phyloP scores from a whole-genome alignment of 495 filamentous ascomycete species.

The Hypoxylon fuscum region DNA sequence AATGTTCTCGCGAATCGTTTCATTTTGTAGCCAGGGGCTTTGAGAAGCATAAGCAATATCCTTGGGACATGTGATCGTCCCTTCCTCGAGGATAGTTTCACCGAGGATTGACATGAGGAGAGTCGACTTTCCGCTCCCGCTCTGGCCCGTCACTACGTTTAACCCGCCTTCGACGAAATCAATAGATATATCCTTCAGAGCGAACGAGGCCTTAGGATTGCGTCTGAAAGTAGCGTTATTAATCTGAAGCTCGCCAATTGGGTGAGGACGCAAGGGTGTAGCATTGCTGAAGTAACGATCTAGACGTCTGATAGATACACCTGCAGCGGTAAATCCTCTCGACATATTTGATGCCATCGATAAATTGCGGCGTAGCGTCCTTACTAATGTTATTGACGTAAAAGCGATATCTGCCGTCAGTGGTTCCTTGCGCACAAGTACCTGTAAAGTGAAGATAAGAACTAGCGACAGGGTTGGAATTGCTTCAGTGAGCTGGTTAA shows the following conservation, averaged over 20 bases:
- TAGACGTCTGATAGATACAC: constrained; percentile 57
- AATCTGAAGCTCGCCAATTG: constrained; percentile 52
- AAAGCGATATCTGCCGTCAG: constrained; percentile 60
- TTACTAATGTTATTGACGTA: constrained; percentile 56
- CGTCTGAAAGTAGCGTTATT: constrained; percentile 56
- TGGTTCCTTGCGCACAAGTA: constrained; percentile 51
- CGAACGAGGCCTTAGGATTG: constrained; percentile 55
- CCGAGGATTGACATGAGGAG: constrained; percentile 70
- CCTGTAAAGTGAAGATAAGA: constrained; percentile 54
- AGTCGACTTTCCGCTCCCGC: constrained; percentile 71
- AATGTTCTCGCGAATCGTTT: constrained; percentile 65
- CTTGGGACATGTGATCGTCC: constrained; percentile 57
- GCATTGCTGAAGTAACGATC: constrained; percentile 57
- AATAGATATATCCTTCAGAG: constrained; percentile 56
- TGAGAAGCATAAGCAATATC: constrained; percentile 65
- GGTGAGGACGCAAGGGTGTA: constrained; percentile 50
- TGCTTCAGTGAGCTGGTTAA: constrained; percentile 48
- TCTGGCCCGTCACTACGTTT: constrained; percentile 62
- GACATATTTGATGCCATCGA: constrained; percentile 51
- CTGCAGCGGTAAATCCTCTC: constrained; percentile 49
- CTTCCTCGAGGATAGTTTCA: constrained; percentile 59
- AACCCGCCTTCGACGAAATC: constrained; percentile 60
- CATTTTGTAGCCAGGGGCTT: constrained; percentile 65
- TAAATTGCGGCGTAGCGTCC: constrained; percentile 54
- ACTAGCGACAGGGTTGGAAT: constrained; percentile 55